Evolutionary conservation across 805 yeast species (phyloP).

Genomic region (Myxozyma vanderwaltii): DNA sequence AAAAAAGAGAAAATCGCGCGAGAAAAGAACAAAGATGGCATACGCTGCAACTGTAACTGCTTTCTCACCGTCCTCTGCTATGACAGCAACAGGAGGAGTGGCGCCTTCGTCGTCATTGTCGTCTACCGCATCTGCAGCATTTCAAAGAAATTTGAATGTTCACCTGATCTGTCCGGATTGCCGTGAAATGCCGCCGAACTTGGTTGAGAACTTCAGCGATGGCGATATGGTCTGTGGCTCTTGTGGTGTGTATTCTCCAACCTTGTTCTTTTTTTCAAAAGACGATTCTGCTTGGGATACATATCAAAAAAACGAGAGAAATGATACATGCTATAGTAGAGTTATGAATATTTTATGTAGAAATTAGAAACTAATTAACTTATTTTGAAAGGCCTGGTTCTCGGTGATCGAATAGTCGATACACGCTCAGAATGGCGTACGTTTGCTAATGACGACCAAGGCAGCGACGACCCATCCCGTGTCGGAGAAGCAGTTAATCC

Average conservation of each 20-base stretch:
- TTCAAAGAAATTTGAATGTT: slow-evolving; percentile 65
- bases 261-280: neutral
- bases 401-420: slow-evolving; percentile 89
- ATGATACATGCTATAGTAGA: too few species aligned
- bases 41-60: slow-evolving; percentile 14
- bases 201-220: slow-evolving; percentile 91
- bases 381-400: slow-evolving; percentile 53
- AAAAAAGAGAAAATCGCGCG: neutral
- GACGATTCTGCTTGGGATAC: neutral
- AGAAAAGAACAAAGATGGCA: neutral
- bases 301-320: neutral
- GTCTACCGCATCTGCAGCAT: slow-evolving; percentile 11
- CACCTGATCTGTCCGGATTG: slow-evolving; percentile 95
- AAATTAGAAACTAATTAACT: slow-evolving; percentile 1
- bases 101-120: neutral
- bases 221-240: slow-evolving; percentile 98
- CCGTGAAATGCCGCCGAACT: slow-evolving; percentile 91
- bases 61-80: neutral
- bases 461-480: slow-evolving; percentile 98
- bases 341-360: neutral
- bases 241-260: slow-evolving; percentile 69
- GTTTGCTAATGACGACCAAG: slow-evolving; percentile 95
- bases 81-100: neutral
- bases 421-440: slow-evolving; percentile 99
- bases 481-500: slow-evolving; percentile 98